Evolutionary conservation across 176 grass and related monocot species (phyloP).

Genomic region (Luzula sylvatica): DNA sequence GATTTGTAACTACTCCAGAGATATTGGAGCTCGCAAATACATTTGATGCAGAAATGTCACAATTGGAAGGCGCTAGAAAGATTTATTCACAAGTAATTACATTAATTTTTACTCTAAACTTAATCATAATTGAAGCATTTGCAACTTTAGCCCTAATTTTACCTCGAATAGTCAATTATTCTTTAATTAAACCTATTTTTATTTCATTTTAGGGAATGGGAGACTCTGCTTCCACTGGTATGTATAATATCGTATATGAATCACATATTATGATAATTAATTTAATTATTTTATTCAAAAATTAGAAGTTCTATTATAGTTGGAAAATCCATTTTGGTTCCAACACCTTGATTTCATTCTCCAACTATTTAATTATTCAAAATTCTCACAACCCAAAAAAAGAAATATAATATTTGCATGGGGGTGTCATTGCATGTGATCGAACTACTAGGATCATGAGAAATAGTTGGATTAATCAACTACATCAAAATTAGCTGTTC

Average conservation of each 20-base stretch:
- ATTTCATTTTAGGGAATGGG: slow-evolving; percentile 39
- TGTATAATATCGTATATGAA: slow-evolving; percentile 12
- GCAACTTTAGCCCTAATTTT: background rate
- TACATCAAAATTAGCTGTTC: background rate
- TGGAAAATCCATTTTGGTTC: background rate
- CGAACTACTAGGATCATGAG: slow-evolving; percentile 4
- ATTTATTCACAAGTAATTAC: slow-evolving; percentile 80
- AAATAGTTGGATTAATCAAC: slow-evolving; percentile 4
- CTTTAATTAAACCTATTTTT: background rate
- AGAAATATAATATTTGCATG: slow-evolving; percentile 9
- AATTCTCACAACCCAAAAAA: background rate
- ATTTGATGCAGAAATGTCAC: slow-evolving; percentile 81
- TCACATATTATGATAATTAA: slow-evolving; percentile 3
- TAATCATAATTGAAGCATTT: background rate
- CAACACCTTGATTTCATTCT: background rate
- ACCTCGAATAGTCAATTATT: slow-evolving; percentile 2
- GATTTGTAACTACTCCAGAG: slow-evolving; percentile 95
- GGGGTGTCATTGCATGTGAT: background rate
- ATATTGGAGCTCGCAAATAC: slow-evolving; percentile 72
- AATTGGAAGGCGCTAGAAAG: slow-evolving; percentile 89
- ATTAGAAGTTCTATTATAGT: background rate
- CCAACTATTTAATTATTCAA: no score
- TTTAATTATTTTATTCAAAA: slow-evolving; percentile 17
- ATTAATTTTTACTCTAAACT: background rate
- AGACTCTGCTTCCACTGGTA: slow-evolving; percentile 56